These are phyloP conservation scores for Hortaea werneckii DNA, from an alignment of 2,329 filamentous ascomycete species.

Conservation along the genomic window DNA sequence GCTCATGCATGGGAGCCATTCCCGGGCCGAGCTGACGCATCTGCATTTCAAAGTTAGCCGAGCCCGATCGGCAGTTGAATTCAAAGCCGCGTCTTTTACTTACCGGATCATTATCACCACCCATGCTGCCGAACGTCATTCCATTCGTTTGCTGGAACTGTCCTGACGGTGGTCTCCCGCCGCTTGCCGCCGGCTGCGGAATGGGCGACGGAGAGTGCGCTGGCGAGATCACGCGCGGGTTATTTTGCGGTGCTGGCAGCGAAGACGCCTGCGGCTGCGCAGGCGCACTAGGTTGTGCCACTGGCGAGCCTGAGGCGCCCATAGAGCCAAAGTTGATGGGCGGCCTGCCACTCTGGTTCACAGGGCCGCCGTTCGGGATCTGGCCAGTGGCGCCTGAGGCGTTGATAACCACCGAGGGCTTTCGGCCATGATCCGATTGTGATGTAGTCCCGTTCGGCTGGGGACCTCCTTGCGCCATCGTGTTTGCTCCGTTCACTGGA, in stretches of 20 bases:
- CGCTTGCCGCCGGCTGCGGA: conserved; percentile 75
- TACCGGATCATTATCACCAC: conserved; percentile 61
- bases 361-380: conserved; percentile 65
- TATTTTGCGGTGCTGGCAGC: conserved; percentile 43
- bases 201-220: conserved; percentile 87
- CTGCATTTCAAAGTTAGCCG: conserved; percentile 6
- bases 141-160: conserved; percentile 61
- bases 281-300: conserved; percentile 55
- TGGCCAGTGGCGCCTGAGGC: conserved; percentile 68
- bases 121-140: conserved; percentile 73
- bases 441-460: conserved; percentile 52
- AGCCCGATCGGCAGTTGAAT: neutral
- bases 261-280: conserved; percentile 53
- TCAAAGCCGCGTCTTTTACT: conserved; percentile 29
- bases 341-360: conserved; percentile 43
- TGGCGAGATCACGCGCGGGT: conserved; percentile 71
- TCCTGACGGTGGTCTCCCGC: conserved; percentile 68
- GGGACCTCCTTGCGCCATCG: conserved; percentile 31
- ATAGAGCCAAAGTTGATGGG: conserved; percentile 74
- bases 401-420: conserved; percentile 85
- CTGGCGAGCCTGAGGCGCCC: conserved; percentile 50
- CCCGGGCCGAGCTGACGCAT: conserved; percentile 37
- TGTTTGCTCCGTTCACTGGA: conserved; percentile 69
- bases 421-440: conserved; percentile 61
- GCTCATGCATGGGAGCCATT: conserved; percentile 58